Base-by-base conservation (phyloP, 768 basidiomycete genomes). In the Leccinum rimulosum region DNA sequence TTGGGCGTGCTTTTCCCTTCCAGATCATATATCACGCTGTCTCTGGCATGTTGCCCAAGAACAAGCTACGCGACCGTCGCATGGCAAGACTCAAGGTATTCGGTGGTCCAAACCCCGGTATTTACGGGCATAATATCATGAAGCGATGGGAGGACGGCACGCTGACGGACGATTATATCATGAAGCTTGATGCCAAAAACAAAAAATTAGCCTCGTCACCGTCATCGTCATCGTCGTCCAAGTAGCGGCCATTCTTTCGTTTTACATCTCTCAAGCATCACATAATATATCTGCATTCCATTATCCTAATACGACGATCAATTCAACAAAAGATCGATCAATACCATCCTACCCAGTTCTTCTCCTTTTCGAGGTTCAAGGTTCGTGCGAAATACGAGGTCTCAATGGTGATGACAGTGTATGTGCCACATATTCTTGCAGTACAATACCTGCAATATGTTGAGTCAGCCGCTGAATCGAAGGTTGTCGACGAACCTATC, bases 1-100 rank as follows among this genome's bases (percentile, higher is more conserved):
- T 35, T 17, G 12, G 19, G n/a, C 14, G 5, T 50, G 17, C 47
- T 36, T 40, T 53, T 33, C 48, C 19, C 14, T 5, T 57, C 15
- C 70, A 99, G 97, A 92, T 98, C 65, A 93, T 99, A 58, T 87
- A 93, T 12, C 85, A 93, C 64, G 97, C 97, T 4, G 97, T 99
- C 4, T 91, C 96, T 10, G 93, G 96, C 66, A 99, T 99, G 97
- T 80, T 99, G 56, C 97, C 96, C 35, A 99, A 98, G 77, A 99
- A 99, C 80, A 95, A 90, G 63, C 85, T 97, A 61, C 85, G 97
- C 27, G 91, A 96, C 50, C 82, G 91, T 50, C 83, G 97, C 36
- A 75, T 99, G 52, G 93, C 91, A 59, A 80, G 97, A 56, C 79
- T 99, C 52, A 88, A 91, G 61, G 90, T 98, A 63, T 98, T 95